A percentile compares a stretch with the other conserved stretches of the same genome.
phyloP scores from a whole-genome alignment of 2,329 filamentous ascomycete genomes.

The Colletotrichum sp. region DNA sequence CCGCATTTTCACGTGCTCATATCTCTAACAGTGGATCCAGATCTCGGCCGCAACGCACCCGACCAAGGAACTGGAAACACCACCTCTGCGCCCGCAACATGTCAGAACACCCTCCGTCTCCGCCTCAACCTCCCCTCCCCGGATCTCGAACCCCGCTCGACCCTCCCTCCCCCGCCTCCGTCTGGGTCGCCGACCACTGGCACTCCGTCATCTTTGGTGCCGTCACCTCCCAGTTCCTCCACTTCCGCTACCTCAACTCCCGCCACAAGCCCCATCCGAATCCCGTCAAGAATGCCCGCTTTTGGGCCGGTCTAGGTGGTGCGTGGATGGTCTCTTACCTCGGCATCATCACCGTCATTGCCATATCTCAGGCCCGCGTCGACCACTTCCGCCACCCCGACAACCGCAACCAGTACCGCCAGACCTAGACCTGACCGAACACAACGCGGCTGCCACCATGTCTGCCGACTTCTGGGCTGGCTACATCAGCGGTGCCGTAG shows the following conservation, averaged over 20 bases:
- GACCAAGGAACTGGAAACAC: neutral
- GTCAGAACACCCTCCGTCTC: neutral
- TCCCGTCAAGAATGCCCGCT: constrained; percentile 23
- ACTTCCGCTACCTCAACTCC: constrained; percentile 22
- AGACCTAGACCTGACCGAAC: neutral
- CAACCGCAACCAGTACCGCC: constrained; percentile 1
- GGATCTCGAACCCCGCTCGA: constrained; percentile 5
- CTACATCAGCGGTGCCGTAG: constrained; percentile 84
- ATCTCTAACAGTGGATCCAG: neutral
- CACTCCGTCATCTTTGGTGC: constrained; percentile 19
- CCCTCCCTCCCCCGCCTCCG: constrained; percentile 5
- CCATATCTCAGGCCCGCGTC: constrained; percentile 17
- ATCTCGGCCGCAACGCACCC: neutral
- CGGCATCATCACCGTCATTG: constrained; percentile 16
- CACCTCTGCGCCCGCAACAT: neutral
- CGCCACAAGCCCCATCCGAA: constrained; percentile 17
- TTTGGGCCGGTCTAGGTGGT: constrained; percentile 21
- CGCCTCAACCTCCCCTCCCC: neutral
- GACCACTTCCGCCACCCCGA: constrained; percentile 19
- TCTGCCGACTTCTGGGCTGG: constrained; percentile 93
- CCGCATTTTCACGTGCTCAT: neutral
- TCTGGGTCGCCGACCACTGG: constrained; percentile 24
- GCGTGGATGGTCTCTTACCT: constrained; percentile 24
- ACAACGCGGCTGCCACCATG: constrained; percentile 53
- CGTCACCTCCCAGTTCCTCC: constrained; percentile 14